Percentiles rank a stretch among this genome's conserved stretches.
Conservation (phyloP, 148 eudicot species). For the Pharnaceum exiguum region DNA sequence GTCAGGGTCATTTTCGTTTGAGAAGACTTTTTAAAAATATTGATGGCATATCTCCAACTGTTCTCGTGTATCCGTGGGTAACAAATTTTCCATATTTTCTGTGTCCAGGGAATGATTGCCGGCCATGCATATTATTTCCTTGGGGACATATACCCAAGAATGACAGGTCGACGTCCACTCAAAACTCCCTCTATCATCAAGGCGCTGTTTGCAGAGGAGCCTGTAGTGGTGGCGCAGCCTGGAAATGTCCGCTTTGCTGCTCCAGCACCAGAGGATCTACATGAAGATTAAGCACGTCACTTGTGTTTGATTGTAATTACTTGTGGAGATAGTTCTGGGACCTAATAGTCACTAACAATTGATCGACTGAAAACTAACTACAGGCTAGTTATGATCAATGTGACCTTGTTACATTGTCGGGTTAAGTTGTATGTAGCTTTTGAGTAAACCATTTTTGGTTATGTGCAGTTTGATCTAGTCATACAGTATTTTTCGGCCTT, state of each 20-base stretch:
- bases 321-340: conserved; percentile 3
- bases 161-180: conserved; percentile 89
- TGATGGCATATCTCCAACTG: too few species aligned
- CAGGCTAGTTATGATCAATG: conserved; percentile 12
- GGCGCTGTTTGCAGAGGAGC: conserved; percentile 79
- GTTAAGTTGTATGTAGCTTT: conserved; percentile 11
- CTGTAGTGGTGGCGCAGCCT: conserved; percentile 75
- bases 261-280: conserved; percentile 40
- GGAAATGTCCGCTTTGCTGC: conserved; percentile 72
- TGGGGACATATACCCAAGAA: conserved; percentile 87
- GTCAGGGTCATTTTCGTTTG: too few species aligned
- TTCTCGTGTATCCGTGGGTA: not conserved
- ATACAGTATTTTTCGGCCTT: not conserved
- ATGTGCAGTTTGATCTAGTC: conserved; percentile 20
- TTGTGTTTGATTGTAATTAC: conserved; percentile 32
- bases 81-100: not conserved
- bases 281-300: conserved; percentile 28
- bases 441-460: conserved; percentile 10
- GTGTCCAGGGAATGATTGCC: conserved; percentile 87
- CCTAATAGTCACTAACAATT: not conserved
- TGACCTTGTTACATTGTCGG: conserved; percentile 5
- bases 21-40: too few species aligned
- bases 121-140: conserved; percentile 97
- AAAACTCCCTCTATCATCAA: conserved; percentile 75
- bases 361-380: conserved; percentile 10